Percentiles rank a stretch among this genome's conserved stretches.
These are phyloP conservation scores for Cymbopogon citratus DNA, from an alignment of 176 grass and related monocot species.

Conservation along the genomic window DNA sequence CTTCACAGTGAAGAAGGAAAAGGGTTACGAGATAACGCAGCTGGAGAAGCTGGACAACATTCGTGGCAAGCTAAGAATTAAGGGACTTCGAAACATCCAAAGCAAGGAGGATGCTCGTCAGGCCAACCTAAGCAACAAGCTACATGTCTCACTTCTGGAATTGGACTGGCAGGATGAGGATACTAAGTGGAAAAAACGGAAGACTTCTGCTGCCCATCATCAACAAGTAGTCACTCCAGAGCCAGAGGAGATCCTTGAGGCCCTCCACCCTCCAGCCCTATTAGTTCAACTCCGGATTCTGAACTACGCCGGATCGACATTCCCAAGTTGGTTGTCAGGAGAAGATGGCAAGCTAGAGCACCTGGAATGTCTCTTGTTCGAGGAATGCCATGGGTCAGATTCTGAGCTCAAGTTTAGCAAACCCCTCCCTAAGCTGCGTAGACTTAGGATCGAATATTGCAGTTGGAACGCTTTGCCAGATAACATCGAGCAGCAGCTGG, in stretches of 20 bases:
- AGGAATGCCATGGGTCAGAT: no score
- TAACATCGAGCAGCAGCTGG: no score
- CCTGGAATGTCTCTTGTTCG: neutral
- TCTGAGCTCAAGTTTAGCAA: no score
- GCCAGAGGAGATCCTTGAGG: neutral
- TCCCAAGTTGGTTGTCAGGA: constrained; percentile 13
- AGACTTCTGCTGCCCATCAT: neutral
- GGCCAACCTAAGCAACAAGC: neutral
- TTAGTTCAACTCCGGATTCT: neutral
- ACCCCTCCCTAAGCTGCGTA: no score
- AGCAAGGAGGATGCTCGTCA: constrained; percentile 4
- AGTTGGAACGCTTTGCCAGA: no score
- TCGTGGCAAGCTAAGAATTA: neutral
- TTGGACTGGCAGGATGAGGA: no score
- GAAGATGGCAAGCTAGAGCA: neutral
- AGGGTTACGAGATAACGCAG: constrained; percentile 9
- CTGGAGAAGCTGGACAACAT: constrained; percentile 8
- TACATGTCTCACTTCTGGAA: neutral
- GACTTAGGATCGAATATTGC: no score
- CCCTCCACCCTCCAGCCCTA: neutral
- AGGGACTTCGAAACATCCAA: neutral
- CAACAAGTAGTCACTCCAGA: neutral
- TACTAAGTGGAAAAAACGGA: no score
- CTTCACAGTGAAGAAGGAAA: neutral
- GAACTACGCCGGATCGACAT: neutral